Evolutionary conservation across 179 eudicot genomes (phyloP).

Genomic region (Spinacia oleracea): DNA sequence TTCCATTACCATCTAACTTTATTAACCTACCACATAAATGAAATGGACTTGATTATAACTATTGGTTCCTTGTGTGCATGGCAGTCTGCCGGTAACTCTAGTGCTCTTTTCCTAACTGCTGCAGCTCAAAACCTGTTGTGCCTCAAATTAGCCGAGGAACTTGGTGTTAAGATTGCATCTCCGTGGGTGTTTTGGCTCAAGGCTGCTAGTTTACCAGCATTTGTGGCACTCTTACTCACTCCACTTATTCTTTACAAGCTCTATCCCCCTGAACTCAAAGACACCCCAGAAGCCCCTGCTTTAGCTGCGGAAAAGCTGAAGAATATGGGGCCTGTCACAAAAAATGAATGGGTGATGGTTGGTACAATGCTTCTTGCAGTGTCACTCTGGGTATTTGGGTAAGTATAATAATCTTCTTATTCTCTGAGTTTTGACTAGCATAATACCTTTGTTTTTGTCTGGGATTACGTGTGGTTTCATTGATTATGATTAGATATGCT

Average conservation of each 20-base stretch:
- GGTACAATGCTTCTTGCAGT: conserved; percentile 82
- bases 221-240: conserved; percentile 51
- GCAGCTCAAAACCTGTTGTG: conserved; percentile 86
- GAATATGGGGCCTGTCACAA: conserved; percentile 74
- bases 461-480: conserved; percentile 4
- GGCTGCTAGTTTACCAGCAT: conserved; percentile 65
- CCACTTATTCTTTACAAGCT: conserved; percentile 65
- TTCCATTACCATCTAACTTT: neutral
- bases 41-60: conserved; percentile 23
- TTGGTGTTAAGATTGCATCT: conserved; percentile 61
- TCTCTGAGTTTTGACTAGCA: neutral
- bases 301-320: conserved; percentile 62
- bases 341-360: conserved; percentile 77
- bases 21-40: neutral
- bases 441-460: neutral
- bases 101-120: conserved; percentile 92
- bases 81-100: conserved; percentile 82
- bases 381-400: conserved; percentile 74
- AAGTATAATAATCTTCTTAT: conserved; percentile 21
- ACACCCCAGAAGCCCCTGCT: conserved; percentile 80
- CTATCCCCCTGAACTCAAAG: conserved; percentile 73
- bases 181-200: conserved; percentile 77
- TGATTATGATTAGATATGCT: neutral
- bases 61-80: conserved; percentile 43
- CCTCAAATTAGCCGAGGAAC: conserved; percentile 71